Percentiles rank a stretch among this genome's conserved stretches.
Evolutionary conservation across 2,329 filamentous ascomycete genomes (phyloP).

Genomic region (Colletotrichum lentis): DNA sequence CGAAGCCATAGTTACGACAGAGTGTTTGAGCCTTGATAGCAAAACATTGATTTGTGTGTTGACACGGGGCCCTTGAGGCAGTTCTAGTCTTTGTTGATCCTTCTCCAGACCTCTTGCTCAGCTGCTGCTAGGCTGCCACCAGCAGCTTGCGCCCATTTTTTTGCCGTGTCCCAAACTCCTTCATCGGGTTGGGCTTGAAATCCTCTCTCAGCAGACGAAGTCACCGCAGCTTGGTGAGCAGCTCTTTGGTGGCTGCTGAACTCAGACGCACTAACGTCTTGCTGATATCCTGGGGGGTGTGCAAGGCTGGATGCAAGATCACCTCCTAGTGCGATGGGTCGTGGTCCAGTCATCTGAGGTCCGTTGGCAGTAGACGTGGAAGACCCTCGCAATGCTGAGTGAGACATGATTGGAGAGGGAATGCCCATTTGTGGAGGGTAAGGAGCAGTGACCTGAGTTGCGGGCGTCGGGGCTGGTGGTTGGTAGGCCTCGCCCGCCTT

Average conservation of each 20-base stretch:
- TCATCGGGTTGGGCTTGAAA: conserved; percentile 46
- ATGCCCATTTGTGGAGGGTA: conserved; percentile 61
- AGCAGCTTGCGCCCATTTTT: conserved; percentile 65
- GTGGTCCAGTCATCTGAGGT: conserved; percentile 42
- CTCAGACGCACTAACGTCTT: conserved; percentile 62
- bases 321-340: conserved; percentile 43
- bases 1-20: not conserved
- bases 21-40: not conserved
- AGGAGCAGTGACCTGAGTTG: conserved; percentile 45
- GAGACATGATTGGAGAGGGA: conserved; percentile 54
- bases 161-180: conserved; percentile 64
- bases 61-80: not conserved
- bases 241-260: conserved; percentile 58
- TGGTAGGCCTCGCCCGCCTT: conserved; percentile 57
- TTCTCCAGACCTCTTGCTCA: conserved; percentile 69
- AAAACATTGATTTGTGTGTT: conserved; percentile 3
- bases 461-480: conserved; percentile 47
- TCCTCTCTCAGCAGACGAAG: conserved; percentile 43
- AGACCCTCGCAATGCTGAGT: conserved; percentile 56
- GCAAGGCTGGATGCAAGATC: conserved; percentile 46
- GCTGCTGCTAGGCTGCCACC: conserved; percentile 66
- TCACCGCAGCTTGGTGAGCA: conserved; percentile 49
- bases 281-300: conserved; percentile 65
- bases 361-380: conserved; percentile 51
- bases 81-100: conserved; percentile 65